Base-by-base conservation (phyloP, 148 eudicot species). In the Vaccinium vitisidaea region DNA sequence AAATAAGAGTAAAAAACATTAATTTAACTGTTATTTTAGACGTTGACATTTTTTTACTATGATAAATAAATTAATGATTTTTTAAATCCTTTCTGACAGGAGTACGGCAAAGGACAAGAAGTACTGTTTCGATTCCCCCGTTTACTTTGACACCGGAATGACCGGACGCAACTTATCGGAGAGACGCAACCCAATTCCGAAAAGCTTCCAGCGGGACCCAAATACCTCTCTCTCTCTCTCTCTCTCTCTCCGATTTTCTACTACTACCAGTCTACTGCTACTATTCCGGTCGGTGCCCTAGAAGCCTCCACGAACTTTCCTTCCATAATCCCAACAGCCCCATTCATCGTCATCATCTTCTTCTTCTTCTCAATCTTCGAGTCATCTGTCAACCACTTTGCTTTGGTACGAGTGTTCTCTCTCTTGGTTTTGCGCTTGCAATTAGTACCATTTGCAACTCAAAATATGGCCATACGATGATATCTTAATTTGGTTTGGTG, bases 231-330 rank as follows among this genome's bases (percentile, higher is more conserved):
- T 69, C 39, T 73, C 77, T 32, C n/a, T n/a, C n/a, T n/a, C n/a
- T n/a, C n/a, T n/a, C 50, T 16, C 48, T 19, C 50, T 10, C 50
- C 4, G 4, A 5, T 4, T 4, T 43, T 4, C 46, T 43, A 43
- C 46, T 43, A 43, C 46, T 43, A 43, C 46, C 6, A 43, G 6
- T 43, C 46, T 43, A 5, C 46, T 43, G 6, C 46, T 43, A 43
- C 46, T 5, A 43, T 43, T 36, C 39, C 39, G 39, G 39, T 36
- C 39, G 39, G 39, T 36, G 67, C 50, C 67, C 82, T 19, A 59
- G 82, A 80, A 61, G 73, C 13, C 69, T 80, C 83, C 74, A 13
- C 36, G 76, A 48, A 65, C n/a, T 23, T 81, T 81, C 69, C 58
- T 23, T 52, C 75, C 73, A 80, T 12, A 69, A 27, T 5, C 74